Base-by-base conservation (phyloP, 2,329 filamentous ascomycete species). In the Aureobasidium sp. region DNA sequence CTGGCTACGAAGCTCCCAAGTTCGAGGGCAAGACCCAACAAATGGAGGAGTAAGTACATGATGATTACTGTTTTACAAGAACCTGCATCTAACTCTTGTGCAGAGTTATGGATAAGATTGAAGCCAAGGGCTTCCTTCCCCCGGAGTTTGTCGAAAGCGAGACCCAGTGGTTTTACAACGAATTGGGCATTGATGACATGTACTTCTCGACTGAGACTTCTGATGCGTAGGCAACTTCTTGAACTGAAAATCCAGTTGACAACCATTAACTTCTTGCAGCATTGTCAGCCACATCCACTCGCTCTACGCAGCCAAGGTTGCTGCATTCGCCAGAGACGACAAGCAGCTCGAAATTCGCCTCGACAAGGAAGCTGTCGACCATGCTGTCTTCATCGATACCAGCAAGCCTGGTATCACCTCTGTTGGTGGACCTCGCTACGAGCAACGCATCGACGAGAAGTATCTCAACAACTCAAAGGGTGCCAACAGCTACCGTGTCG, bases 321-420 rank as follows among this genome's bases (percentile, higher is more conserved):
- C 94, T 41, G 92, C 94, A 9, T 94, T 90, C 73, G 91, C 93
- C 39, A 86, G 94, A 62, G 89, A 95, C 74, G 93, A 97, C 77
- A 95, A 95, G 81, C 87, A 88, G 67, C 84, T 97, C 69, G 92
- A 97, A 77, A 97, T 99, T 69, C 86, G 92, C 65, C 79, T 99
- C 45, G 93, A 97, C 73, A 97, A 97, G 84, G 94, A 99, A 77
- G 91, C 91, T 27, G 79, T 82, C 63, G 94, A 97, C 73, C 94
- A 97, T 72, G 94, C 94, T 63, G 95, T 97, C 71, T 99, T 97
- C 78, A 97, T 99, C 68, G 94, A 99, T 74, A 99, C 94, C 61
- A 97, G 92, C 75, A 88, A 88, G 71, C 93, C 94, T 16, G 94
- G 94, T 67, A 80, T 90, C 68, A 89, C 87, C 63, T 83, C 86